phyloP scores from a whole-genome alignment of 352 stramenopile genomes.

The Peronospora tabacina region DNA sequence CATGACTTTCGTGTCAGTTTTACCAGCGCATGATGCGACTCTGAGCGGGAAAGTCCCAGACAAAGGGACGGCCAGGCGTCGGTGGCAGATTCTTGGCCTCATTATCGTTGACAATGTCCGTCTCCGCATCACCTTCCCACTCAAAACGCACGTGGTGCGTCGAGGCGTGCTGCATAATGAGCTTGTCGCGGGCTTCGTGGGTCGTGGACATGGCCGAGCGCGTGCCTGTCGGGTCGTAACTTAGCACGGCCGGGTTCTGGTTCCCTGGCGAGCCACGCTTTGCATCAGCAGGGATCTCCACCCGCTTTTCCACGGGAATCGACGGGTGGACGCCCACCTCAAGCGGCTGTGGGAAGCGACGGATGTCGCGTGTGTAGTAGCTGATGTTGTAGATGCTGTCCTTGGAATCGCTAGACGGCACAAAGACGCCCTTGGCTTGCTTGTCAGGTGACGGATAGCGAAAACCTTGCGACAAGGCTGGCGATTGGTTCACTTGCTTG shows the following conservation, averaged over 20 bases:
- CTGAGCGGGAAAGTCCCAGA: constrained; percentile 58
- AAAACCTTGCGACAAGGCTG: constrained; percentile 51
- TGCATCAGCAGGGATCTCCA: constrained; percentile 55
- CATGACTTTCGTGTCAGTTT: constrained; percentile 9
- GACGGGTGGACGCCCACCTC: constrained; percentile 72
- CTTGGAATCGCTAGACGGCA: constrained; percentile 65
- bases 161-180: constrained; percentile 58
- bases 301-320: constrained; percentile 45
- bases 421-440: constrained; percentile 54
- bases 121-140: constrained; percentile 64
- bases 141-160: constrained; percentile 80
- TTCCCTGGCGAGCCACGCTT: constrained; percentile 71
- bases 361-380: constrained; percentile 86
- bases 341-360: constrained; percentile 52
- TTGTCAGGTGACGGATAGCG: constrained; percentile 72
- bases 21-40: constrained; percentile 69
- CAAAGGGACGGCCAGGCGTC: constrained; percentile 55
- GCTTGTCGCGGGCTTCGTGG: constrained; percentile 59
- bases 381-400: constrained; percentile 82
- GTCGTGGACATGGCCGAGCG: constrained; percentile 83
- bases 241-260: constrained; percentile 82
- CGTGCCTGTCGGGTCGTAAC: constrained; percentile 79
- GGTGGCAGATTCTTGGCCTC: constrained; percentile 72
- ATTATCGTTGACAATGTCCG: constrained; percentile 61
- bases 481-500: constrained; percentile 66